phyloP scores from a whole-genome alignment of 306 rosid species.

The Begonia masoniana region DNA sequence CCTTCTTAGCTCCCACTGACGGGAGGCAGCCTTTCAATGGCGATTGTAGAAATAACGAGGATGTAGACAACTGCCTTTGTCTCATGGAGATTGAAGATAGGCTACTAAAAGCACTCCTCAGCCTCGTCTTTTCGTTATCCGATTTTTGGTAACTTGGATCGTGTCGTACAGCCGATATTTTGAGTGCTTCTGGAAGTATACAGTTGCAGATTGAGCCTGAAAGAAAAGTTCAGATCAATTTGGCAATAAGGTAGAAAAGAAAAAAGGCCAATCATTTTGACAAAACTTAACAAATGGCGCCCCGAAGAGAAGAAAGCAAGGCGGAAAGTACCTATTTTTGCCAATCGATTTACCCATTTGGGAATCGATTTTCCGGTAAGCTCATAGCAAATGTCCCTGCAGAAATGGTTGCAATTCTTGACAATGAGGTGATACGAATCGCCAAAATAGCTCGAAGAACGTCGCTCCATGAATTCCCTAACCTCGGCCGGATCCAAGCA shows the following conservation, averaged over 20 bases:
- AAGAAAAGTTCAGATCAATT: slow-evolving; percentile 4
- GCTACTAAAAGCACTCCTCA: slow-evolving; percentile 50
- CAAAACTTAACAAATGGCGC: neutral
- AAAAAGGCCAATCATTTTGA: neutral
- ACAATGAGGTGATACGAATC: slow-evolving; percentile 86
- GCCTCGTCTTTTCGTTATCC: slow-evolving; percentile 70
- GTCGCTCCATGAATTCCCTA: slow-evolving; percentile 88
- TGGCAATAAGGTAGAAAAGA: neutral
- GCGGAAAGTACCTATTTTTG: slow-evolving; percentile 75
- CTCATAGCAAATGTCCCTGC: slow-evolving; percentile 81
- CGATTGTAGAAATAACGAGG: slow-evolving; percentile 79
- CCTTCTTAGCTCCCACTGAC: slow-evolving; percentile 68
- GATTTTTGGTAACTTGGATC: slow-evolving; percentile 43
- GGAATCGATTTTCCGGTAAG: slow-evolving; percentile 91
- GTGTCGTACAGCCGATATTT: slow-evolving; percentile 56
- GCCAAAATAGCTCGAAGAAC: slow-evolving; percentile 63
- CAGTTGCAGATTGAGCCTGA: slow-evolving; percentile 86
- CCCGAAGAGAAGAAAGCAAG: slow-evolving; percentile 2
- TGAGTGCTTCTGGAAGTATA: slow-evolving; percentile 74
- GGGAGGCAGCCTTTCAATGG: slow-evolving; percentile 82
- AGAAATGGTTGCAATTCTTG: slow-evolving; percentile 97
- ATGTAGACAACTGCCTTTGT: slow-evolving; percentile 79
- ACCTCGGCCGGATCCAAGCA: slow-evolving; percentile 58
- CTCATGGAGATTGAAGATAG: slow-evolving; percentile 83
- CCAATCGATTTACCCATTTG: slow-evolving; percentile 92